Conservation (phyloP, 331 rosid genomes). For the Arachis monticola region DNA sequence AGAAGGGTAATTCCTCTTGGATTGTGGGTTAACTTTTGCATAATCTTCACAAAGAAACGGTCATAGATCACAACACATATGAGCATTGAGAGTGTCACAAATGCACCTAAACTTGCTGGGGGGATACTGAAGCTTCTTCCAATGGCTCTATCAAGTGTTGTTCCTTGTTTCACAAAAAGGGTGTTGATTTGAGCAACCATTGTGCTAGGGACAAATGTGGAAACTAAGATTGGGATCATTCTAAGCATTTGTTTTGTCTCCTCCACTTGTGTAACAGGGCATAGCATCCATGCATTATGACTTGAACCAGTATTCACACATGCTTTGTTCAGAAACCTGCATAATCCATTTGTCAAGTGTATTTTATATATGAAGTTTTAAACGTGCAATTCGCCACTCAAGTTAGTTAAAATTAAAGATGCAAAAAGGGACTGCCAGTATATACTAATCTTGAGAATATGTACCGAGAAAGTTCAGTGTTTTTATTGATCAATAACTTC, state of each 20-base stretch:
- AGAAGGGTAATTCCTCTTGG: slow-evolving; percentile 55
- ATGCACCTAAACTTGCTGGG: slow-evolving; percentile 62
- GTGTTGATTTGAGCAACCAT: slow-evolving; percentile 58
- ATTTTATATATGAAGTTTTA: no score
- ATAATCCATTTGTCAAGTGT: not conserved
- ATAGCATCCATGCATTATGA: slow-evolving; percentile 54
- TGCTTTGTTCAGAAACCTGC: slow-evolving; percentile 73
- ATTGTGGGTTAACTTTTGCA: slow-evolving; percentile 54
- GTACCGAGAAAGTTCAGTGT: no score
- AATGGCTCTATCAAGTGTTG: slow-evolving; percentile 58
- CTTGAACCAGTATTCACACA: slow-evolving; percentile 42
- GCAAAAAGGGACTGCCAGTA: no score
- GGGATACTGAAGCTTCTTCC: slow-evolving; percentile 65
- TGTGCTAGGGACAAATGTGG: slow-evolving; percentile 60
- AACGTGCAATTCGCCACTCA: no score
- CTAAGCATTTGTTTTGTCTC: slow-evolving; percentile 81
- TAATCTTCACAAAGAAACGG: slow-evolving; percentile 51
- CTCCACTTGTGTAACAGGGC: slow-evolving; percentile 74
- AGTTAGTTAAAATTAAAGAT: no score
- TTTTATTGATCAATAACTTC: no score
- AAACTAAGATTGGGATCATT: slow-evolving; percentile 61
- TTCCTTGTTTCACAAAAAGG: slow-evolving; percentile 70
- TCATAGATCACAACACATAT: slow-evolving; percentile 59
- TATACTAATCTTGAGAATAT: no score
- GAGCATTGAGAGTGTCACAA: slow-evolving; percentile 71